Conservation (phyloP, 345 rosid genomes). For the Atalantia buxifolia region DNA sequence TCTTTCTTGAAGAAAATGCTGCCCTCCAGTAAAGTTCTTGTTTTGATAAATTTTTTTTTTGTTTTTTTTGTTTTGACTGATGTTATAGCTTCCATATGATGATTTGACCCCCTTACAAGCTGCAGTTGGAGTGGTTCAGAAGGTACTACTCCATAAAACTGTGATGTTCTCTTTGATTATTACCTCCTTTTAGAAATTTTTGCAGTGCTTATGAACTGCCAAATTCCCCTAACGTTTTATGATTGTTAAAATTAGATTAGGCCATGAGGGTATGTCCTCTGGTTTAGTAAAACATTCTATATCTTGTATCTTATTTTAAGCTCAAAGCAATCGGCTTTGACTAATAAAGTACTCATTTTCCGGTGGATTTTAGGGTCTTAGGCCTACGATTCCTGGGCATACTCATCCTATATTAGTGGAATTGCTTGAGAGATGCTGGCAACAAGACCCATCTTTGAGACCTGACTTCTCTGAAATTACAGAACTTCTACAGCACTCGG, state of each 20-base stretch:
- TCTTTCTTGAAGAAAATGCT: neutral
- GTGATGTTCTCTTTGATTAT: neutral
- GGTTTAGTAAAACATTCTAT: neutral
- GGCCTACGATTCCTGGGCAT: constrained; percentile 50
- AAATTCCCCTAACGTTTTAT: neutral
- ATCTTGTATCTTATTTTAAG: neutral
- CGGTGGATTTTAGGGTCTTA: constrained; percentile 47
- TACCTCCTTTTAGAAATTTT: neutral
- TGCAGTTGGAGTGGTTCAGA: constrained; percentile 60
- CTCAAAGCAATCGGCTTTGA: neutral
- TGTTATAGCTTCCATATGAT: constrained; percentile 55
- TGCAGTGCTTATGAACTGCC: neutral
- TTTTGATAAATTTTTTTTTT: neutral
- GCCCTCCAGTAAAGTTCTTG: neutral
- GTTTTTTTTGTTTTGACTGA: neutral
- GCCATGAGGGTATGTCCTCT: neutral
- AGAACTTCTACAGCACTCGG: constrained; percentile 36
- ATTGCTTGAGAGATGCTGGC: constrained; percentile 65
- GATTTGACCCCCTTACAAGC: constrained; percentile 63
- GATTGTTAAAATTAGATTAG: neutral
- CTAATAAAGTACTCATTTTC: neutral
- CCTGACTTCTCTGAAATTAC: constrained; percentile 62
- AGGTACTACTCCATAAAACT: constrained; percentile 33
- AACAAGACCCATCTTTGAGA: constrained; percentile 49
- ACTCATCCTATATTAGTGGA: constrained; percentile 47